Evolutionary conservation across 768 basidiomycete species (phyloP).

Genomic region (Strobilomyces dryophilus): DNA sequence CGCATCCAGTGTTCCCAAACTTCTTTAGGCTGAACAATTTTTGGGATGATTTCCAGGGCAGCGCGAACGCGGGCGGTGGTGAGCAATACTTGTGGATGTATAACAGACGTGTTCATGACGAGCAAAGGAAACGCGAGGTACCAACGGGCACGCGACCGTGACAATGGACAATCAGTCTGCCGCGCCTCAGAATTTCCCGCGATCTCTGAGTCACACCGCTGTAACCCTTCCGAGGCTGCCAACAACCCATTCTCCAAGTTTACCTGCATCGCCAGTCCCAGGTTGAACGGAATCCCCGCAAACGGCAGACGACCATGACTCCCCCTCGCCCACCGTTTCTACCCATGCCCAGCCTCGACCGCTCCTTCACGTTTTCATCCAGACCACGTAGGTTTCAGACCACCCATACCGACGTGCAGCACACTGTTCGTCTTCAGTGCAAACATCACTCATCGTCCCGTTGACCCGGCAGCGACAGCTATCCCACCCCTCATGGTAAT

Average conservation of each 20-base stretch:
- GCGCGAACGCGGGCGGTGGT: background rate
- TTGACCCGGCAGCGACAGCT: conserved; percentile 28
- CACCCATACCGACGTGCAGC: conserved; percentile 40
- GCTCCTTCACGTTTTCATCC: conserved; percentile 21
- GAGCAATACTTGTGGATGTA: background rate
- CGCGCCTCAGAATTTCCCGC: too few species aligned
- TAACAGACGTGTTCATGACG: too few species aligned
- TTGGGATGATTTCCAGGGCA: background rate
- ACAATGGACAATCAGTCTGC: too few species aligned
- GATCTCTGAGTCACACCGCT: too few species aligned
- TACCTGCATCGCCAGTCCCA: conserved; percentile 31
- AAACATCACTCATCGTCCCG: conserved; percentile 53
- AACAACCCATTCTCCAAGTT: conserved; percentile 63
- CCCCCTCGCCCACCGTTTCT: background rate
- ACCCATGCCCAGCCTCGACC: conserved; percentile 16
- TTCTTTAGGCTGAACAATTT: background rate
- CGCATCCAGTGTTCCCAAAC: background rate
- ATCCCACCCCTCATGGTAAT: conserved; percentile 30
- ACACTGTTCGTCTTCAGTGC: conserved; percentile 41
- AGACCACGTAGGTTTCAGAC: conserved; percentile 46
- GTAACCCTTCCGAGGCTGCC: conserved; percentile 44
- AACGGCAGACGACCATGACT: conserved; percentile 3
- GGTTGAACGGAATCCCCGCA: conserved; percentile 10
- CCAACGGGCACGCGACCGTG: too few species aligned
- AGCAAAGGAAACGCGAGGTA: too few species aligned